Conservation (phyloP, 202 grass and related monocot genomes). For the Miscanthus sacchariflorus region DNA sequence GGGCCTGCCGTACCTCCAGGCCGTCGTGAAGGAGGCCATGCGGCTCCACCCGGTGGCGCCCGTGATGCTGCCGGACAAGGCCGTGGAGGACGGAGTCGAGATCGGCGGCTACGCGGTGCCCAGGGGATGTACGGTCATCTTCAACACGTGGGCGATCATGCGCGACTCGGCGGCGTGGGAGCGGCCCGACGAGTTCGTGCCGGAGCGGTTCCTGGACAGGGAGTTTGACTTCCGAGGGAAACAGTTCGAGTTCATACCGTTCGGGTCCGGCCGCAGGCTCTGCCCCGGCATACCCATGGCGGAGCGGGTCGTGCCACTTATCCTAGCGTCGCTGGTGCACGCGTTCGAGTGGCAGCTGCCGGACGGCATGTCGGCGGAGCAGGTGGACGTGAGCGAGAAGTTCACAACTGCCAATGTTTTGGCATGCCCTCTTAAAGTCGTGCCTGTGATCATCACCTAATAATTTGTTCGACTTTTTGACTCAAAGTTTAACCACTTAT, state of each 20-base stretch:
- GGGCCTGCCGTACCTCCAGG: no score
- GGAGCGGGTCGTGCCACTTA: slow-evolving; percentile 18
- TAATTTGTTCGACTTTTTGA: no score
- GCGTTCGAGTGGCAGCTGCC: background rate
- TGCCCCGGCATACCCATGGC: slow-evolving; percentile 28
- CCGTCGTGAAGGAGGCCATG: background rate
- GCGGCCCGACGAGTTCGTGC: slow-evolving; percentile 18
- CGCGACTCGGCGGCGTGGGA: no score
- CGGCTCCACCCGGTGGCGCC: no score
- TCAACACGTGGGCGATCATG: no score
- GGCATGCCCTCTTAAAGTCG: no score
- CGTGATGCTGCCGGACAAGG: no score
- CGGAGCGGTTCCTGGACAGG: slow-evolving; percentile 44
- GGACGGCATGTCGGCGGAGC: background rate
- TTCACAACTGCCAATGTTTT: slow-evolving; percentile 2
- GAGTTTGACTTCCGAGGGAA: slow-evolving; percentile 36
- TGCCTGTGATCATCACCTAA: no score
- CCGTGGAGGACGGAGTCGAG: no score
- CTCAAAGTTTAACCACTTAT: no score
- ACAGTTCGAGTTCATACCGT: slow-evolving; percentile 37
- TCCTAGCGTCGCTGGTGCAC: slow-evolving; percentile 10
- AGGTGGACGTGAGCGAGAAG: slow-evolving; percentile 30
- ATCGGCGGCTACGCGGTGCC: no score
- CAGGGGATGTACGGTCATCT: no score
- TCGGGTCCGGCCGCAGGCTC: slow-evolving; percentile 14